A percentile compares a stretch with the other conserved stretches of the same genome.
Conservation (phyloP, 2,329 filamentous ascomycete species). For the Fusarium setosum region DNA sequence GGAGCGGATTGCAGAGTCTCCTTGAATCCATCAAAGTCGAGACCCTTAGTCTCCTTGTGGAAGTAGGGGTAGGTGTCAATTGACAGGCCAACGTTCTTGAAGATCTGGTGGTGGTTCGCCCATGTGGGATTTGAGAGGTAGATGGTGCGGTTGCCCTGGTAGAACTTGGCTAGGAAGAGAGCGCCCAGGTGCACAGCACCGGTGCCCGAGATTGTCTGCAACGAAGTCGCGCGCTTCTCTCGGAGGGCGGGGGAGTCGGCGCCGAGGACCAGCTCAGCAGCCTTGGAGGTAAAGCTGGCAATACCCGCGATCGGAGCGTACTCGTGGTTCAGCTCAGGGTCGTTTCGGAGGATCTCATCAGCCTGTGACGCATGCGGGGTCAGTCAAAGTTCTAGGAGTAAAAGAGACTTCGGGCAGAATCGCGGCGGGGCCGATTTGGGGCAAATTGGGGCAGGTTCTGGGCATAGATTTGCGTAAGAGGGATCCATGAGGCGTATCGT, state of each 20-base stretch:
- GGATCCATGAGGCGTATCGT: conserved; percentile 25
- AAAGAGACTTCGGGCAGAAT: conserved; percentile 8
- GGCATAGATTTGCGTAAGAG: conserved; percentile 23
- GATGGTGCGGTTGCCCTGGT: conserved; percentile 77
- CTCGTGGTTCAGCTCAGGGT: conserved; percentile 95
- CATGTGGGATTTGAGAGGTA: conserved; percentile 97
- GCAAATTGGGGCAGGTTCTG: conserved; percentile 21
- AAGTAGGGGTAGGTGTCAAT: conserved; percentile 95
- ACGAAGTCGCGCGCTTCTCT: conserved; percentile 82
- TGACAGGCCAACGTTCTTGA: conserved; percentile 85
- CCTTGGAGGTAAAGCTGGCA: conserved; percentile 85
- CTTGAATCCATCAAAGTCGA: conserved; percentile 93
- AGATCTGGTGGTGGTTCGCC: conserved; percentile 99
- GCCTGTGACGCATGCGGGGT: conserved; percentile 68
- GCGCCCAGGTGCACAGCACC: conserved; percentile 94
- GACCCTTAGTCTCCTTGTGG: conserved; percentile 85
- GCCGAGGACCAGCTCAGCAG: conserved; percentile 90
- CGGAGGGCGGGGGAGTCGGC: conserved; percentile 81
- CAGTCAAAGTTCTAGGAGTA: conserved; percentile 31
- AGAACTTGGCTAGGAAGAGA: conserved; percentile 95
- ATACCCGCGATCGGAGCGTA: conserved; percentile 97
- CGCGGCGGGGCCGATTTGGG: conserved; percentile 21
- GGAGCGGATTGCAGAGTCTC: conserved; percentile 76
- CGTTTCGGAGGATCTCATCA: conserved; percentile 87
- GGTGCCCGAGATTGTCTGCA: conserved; percentile 98